Percentiles rank a stretch among this genome's conserved stretches.
Evolutionary conservation across 345 rosid species (phyloP).

Genomic region (Mangifera indica): DNA sequence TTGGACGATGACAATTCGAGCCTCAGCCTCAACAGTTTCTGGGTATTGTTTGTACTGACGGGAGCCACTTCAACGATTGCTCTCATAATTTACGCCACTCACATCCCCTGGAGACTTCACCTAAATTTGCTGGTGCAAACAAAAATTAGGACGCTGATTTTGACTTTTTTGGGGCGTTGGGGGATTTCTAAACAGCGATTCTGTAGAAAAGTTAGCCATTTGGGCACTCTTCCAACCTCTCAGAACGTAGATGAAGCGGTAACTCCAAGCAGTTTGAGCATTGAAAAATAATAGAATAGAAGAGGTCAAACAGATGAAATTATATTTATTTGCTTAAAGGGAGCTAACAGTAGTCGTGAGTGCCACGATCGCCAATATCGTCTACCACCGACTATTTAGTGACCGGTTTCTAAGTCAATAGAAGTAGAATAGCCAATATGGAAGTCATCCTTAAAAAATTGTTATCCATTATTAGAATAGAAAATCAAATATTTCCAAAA

Average conservation of each 20-base stretch:
- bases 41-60: conserved; percentile 21
- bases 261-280: background rate
- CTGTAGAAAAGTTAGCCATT: background rate
- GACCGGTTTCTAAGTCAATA: no score
- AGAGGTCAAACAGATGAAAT: background rate
- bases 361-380: no score
- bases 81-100: conserved; percentile 7
- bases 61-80: conserved; percentile 28
- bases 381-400: no score
- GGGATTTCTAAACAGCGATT: background rate
- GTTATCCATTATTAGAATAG: no score
- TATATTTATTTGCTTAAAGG: no score
- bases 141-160: background rate
- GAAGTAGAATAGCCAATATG: no score
- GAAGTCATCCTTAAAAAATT: no score
- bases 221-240: background rate
- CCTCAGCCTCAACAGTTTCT: conserved; percentile 16
- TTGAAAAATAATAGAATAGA: background rate
- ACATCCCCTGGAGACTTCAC: background rate
- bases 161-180: conserved; percentile 1
- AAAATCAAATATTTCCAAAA: no score
- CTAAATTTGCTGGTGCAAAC: background rate
- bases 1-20: conserved; percentile 18
- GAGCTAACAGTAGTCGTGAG: no score
- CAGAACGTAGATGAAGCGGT: background rate